Base-by-base conservation (phyloP, 2,329 filamentous ascomycete genomes). In the Phialophora verrucosa region DNA sequence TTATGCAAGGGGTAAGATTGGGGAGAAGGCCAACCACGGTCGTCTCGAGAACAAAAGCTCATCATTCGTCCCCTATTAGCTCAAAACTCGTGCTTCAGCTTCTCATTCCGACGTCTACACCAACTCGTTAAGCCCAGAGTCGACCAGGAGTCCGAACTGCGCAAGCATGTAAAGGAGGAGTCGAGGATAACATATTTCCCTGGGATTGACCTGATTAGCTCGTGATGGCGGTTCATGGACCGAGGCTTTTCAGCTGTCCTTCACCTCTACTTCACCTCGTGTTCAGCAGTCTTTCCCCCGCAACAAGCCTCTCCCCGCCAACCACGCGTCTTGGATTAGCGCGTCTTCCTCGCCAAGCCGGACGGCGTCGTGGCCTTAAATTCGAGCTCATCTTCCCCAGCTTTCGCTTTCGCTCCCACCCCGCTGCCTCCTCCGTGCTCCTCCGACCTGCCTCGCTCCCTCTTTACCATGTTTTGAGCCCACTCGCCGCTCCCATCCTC, bases 391-490 rank as follows among this genome's bases (percentile, higher is more conserved):
- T 51, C 25, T 59, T 59, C 29, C 57, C 57, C 57, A 50, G 57
- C 57, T 56, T 56, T 56, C 53, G 57, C 57, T 56, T 56, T 56
- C 53, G n/a, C 20, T 20, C 6, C 17, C 44, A 23, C 17, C 55
- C 17, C n/a, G 38, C 38, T 7, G 38, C 6, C 38, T n/a, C 38
- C 38, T 44, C 38, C 38, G 17, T 17, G 3, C 38, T n/a, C 38
- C 38, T 44, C 38, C 38, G 17, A 44, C 17, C 7, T 25, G 23
- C 31, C 25, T 47, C 51, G 50, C 51, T 50, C 63, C 14, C 35
- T 35, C 50, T 49, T 59, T n/a, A 27, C 51, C 57, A 53, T 27
- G 64, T 62, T 62, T 47, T 55, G 31, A 65, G 57, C 64, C 47
- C 35, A 31, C 17, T 42, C 38, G 14, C 25, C 42, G 14, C 47